phyloP scores from a whole-genome alignment of 2,329 filamentous ascomycete genomes.

The Salinomyces thailandicus region DNA sequence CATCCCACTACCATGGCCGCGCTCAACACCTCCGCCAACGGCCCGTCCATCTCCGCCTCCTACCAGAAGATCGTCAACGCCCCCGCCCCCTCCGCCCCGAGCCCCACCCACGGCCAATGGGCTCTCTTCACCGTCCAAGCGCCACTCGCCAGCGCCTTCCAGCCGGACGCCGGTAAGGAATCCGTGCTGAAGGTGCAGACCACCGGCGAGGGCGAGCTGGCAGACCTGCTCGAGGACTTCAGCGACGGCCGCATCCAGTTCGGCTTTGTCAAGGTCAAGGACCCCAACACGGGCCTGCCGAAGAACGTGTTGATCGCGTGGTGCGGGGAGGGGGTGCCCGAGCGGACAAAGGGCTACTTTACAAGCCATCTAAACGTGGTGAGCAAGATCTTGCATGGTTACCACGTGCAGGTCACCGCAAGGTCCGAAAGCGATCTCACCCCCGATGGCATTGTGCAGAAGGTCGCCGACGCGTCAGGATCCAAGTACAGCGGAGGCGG shows the following conservation, averaged over 20 bases:
- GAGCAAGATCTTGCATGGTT: constrained; percentile 84
- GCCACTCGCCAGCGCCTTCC: constrained; percentile 85
- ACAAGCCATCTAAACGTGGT: constrained; percentile 86
- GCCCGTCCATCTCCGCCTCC: constrained; percentile 43
- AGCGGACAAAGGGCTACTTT: constrained; percentile 96
- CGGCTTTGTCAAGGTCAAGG: constrained; percentile 91
- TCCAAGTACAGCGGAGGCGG: constrained; percentile 77
- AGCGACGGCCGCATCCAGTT: constrained; percentile 95
- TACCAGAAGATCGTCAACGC: constrained; percentile 59
- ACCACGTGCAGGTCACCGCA: constrained; percentile 94
- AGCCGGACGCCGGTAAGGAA: constrained; percentile 75
- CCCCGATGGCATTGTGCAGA: constrained; percentile 79
- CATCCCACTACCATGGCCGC: constrained; percentile 50
- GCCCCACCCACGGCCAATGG: constrained; percentile 83
- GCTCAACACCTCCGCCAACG: constrained; percentile 45
- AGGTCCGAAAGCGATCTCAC: constrained; percentile 83
- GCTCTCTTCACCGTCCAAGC: constrained; percentile 88
- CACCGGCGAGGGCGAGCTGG: constrained; percentile 85
- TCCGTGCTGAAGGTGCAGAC: constrained; percentile 90
- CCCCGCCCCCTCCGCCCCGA: constrained; percentile 49
- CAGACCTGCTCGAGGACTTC: constrained; percentile 87
- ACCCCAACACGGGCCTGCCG: constrained; percentile 78
- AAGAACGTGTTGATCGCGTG: constrained; percentile 92
- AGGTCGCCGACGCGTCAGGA: constrained; percentile 88
- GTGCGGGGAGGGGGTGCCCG: constrained; percentile 96